phyloP scores from a whole-genome alignment of 345 rosid genomes.

The Citropsis articulata region DNA sequence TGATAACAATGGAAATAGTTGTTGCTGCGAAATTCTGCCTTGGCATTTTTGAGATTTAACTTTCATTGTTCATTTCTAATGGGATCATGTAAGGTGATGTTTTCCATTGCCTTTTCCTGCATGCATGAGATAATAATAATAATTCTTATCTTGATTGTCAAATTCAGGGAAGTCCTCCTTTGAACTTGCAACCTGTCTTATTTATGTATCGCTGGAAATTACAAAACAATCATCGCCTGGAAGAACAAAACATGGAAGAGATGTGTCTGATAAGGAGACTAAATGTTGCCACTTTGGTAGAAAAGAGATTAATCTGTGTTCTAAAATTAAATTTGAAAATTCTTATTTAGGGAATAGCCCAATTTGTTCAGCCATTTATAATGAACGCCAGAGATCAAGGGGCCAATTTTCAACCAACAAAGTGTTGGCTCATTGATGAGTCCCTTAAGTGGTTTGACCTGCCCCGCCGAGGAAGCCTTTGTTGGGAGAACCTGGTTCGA shows the following conservation, averaged over 20 bases:
- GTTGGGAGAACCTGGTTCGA: too few species aligned
- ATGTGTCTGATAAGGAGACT: neutral
- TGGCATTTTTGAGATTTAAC: neutral
- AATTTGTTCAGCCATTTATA: neutral
- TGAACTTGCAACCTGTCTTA: slow-evolving; percentile 41
- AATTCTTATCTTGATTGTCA: slow-evolving; percentile 6
- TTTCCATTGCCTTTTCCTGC: neutral
- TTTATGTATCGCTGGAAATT: neutral
- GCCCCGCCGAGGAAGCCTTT: too few species aligned
- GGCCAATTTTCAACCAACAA: too few species aligned
- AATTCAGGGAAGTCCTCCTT: slow-evolving; percentile 63
- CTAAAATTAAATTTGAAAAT: neutral
- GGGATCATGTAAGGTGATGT: neutral
- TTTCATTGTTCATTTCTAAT: neutral
- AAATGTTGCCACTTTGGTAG: neutral
- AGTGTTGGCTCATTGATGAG: too few species aligned
- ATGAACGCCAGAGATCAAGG: too few species aligned
- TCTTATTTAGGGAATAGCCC: neutral
- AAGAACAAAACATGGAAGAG: slow-evolving; percentile 10
- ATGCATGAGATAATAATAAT: slow-evolving; percentile 12
- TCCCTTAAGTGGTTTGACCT: too few species aligned
- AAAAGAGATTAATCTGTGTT: neutral
- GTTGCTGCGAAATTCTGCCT: neutral
- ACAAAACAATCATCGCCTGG: neutral
- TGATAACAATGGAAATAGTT: neutral